Evolutionary conservation across 805 yeast genomes (phyloP).

Genomic region (Saturnispora diversa): DNA sequence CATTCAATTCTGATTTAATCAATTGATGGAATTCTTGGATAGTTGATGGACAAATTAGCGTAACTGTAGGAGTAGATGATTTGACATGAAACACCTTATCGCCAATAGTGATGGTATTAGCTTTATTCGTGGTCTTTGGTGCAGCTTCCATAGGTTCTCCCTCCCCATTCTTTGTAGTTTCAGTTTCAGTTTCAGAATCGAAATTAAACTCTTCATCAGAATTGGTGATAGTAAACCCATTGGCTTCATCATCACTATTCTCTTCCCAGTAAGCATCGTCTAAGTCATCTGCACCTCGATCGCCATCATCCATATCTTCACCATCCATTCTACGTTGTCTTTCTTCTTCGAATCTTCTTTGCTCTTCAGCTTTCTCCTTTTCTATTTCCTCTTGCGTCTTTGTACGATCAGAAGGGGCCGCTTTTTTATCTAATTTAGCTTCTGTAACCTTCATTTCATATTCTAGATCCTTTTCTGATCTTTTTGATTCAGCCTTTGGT

Average conservation of each 20-base stretch:
- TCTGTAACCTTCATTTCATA: conserved; percentile 64
- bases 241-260: conserved; percentile 40
- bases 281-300: conserved; percentile 56
- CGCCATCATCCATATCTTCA: conserved; percentile 30
- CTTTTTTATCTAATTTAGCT: conserved; percentile 61
- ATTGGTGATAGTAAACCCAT: conserved; percentile 35
- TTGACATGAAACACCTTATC: conserved; percentile 24
- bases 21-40: conserved; percentile 37
- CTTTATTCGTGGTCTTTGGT: conserved; percentile 11
- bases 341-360: conserved; percentile 56
- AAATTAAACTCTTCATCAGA: conserved; percentile 32
- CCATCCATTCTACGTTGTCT: conserved; percentile 73
- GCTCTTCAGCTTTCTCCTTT: conserved; percentile 51
- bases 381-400: conserved; percentile 66
- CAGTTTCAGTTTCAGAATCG: conserved; percentile 34
- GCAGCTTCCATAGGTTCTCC: conserved; percentile 23
- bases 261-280: conserved; percentile 63
- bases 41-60: conserved; percentile 39
- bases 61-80: conserved; percentile 14
- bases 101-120: conserved; percentile 28
- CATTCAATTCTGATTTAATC: conserved; percentile 2
- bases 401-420: conserved; percentile 76
- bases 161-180: conserved; percentile 29
- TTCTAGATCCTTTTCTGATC: conserved; percentile 37
- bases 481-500: conserved; percentile 25